phyloP scores from a whole-genome alignment of 371 early-diverging fungal species.

The Mortierella sp. region DNA sequence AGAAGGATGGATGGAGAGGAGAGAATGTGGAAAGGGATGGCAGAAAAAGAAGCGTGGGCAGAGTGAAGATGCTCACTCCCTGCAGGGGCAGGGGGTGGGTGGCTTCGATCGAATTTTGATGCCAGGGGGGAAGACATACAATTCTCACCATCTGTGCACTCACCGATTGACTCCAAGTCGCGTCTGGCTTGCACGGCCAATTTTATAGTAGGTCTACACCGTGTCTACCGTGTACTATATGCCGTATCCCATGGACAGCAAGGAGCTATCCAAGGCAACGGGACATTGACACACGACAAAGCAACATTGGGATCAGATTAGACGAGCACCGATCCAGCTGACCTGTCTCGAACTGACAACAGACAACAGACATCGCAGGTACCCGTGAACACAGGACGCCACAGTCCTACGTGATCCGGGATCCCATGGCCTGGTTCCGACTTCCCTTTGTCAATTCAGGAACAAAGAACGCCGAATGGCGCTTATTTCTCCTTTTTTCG shows the following conservation, averaged over 20 bases:
- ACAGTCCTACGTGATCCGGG: neutral
- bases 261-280: too few species aligned
- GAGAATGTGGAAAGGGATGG: neutral
- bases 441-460: neutral
- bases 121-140: neutral
- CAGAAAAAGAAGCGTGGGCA: neutral
- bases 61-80: neutral
- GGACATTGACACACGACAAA: too few species aligned
- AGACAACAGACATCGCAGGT: neutral
- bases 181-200: neutral
- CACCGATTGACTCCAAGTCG: neutral
- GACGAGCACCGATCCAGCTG: too few species aligned
- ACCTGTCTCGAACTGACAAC: neutral
- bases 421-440: neutral
- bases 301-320: too few species aligned
- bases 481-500: neutral
- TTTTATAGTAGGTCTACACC: too few species aligned
- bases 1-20: neutral
- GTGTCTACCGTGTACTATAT: too few species aligned
- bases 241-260: too few species aligned
- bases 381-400: too few species aligned
- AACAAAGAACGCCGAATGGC: neutral
- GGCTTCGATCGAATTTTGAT: neutral
- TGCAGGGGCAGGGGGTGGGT: neutral
- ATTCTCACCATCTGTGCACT: too few species aligned